Base-by-base conservation (phyloP, 2,329 filamentous ascomycete genomes). In the Neonectria faginata region DNA sequence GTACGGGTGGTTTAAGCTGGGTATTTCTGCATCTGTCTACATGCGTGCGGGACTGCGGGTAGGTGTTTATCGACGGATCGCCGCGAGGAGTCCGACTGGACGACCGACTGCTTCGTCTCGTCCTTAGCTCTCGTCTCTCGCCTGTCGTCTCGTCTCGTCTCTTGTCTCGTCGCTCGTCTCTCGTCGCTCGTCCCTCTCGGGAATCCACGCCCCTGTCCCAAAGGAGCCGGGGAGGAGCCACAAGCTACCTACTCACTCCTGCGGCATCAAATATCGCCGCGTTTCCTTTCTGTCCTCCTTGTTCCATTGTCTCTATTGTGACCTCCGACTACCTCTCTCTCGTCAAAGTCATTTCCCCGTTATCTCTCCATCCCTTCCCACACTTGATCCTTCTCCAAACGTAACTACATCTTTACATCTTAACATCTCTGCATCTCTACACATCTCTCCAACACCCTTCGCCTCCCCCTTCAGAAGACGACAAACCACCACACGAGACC, bases 251-350 rank as follows among this genome's bases (percentile, higher is more conserved):
- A 25, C 25, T 25, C 25, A 25, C 63, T 69, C 55, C 67, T 63
- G 69, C 68, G 68, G 47, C 58, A 60, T 71, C 70, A 74, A 70
- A 73, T 73, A 68, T 74, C 69, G 65, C 70, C 62, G 65, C 60
- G 60, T 62, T 55, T 67, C 66, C 66, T 68, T n/a, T 50, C 27
- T 57, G 65, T 51, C 70, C 68, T 53, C 65, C 64, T 71, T 64
- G 67, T 66, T 60, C 68, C 52, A 73, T 74, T 74, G 66, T 73
- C 61, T 66, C 70, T 67, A 74, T 74, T 74, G 72, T 74, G 62
- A 72, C 65, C 57, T 66, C 64, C 63, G 69, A 20, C 48, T 66
- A 57, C 63, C 63, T 70, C 55, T 70, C 55, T 69, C 64, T 61
- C 65, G 62, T 58, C 57, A 57, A 57, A 67, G 39, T 42, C 57